Evolutionary conservation across 192 early-diverging fungal species (phyloP).

Genomic region (Backusella tarrabulga): DNA sequence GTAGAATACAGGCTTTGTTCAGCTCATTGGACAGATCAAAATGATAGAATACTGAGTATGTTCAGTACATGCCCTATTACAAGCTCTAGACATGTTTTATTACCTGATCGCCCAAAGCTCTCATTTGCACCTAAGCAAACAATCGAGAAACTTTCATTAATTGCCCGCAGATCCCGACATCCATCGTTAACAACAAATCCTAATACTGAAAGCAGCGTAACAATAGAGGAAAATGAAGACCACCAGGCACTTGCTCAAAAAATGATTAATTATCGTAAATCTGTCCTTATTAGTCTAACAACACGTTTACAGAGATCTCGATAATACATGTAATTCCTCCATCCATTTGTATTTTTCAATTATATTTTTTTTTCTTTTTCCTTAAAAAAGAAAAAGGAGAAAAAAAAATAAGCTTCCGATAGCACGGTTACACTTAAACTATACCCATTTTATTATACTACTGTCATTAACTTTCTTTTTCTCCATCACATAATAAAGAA

Average conservation of each 20-base stretch:
- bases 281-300: background rate
- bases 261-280: background rate
- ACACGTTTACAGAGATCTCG: background rate
- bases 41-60: slow-evolving; percentile 58
- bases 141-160: background rate
- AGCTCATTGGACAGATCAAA: slow-evolving; percentile 70
- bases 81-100: background rate
- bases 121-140: background rate
- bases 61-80: slow-evolving; percentile 36
- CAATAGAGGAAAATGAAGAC: background rate
- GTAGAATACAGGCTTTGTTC: slow-evolving; percentile 72
- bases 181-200: background rate
- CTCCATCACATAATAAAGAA: background rate
- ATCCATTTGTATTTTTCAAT: background rate
- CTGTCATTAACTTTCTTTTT: background rate
- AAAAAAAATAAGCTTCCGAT: background rate
- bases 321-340: background rate
- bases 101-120: background rate
- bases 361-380: background rate
- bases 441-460: background rate
- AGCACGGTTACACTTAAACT: background rate
- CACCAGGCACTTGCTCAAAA: background rate
- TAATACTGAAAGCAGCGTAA: slow-evolving; percentile 1
- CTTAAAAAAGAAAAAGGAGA: background rate
- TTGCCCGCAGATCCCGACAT: background rate